A percentile compares a stretch with the other conserved stretches of the same genome.
These are phyloP conservation scores for Strobilomyces dryophilus DNA, from an alignment of 768 basidiomycete genomes.

Conservation along the genomic window DNA sequence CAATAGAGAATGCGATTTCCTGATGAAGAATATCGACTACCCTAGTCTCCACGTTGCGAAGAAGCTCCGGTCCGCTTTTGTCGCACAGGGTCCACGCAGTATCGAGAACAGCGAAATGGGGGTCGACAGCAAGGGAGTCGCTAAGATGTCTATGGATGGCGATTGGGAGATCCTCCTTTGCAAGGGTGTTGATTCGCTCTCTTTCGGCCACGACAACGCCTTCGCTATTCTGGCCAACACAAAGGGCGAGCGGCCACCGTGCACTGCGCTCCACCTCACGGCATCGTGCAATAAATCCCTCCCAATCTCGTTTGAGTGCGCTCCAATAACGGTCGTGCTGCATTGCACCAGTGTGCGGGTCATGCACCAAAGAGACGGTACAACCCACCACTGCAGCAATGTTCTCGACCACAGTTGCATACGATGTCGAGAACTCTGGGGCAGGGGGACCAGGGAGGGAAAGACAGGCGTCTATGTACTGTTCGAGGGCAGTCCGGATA, in stretches of 20 bases:
- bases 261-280: conserved; percentile 86
- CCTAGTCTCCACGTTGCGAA: conserved; percentile 54
- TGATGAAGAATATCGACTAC: conserved; percentile 66
- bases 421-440: conserved; percentile 55
- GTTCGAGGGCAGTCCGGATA: conserved; percentile 75
- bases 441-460: conserved; percentile 57
- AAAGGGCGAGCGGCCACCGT: conserved; percentile 73
- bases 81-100: conserved; percentile 60
- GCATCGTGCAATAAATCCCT: conserved; percentile 89
- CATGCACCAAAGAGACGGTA: conserved; percentile 67
- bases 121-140: conserved; percentile 41
- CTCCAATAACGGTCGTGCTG: conserved; percentile 80
- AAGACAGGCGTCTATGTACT: conserved; percentile 72
- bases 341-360: conserved; percentile 74
- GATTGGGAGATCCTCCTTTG: conserved; percentile 65
- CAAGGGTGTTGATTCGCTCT: conserved; percentile 66
- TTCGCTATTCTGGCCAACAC: conserved; percentile 35
- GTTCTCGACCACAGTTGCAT: conserved; percentile 65
- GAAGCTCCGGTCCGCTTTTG: conserved; percentile 54
- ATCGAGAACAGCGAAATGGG: conserved; percentile 54
- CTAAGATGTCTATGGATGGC: conserved; percentile 49
- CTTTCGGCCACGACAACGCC: conserved; percentile 68
- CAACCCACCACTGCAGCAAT: conserved; percentile 85
- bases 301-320: conserved; percentile 89
- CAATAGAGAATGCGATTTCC: conserved; percentile 73